Percentiles rank a stretch among this genome's conserved stretches.
These are phyloP conservation scores for Phialophora expanda DNA, from an alignment of 2,329 filamentous ascomycete genomes.

Conservation along the genomic window DNA sequence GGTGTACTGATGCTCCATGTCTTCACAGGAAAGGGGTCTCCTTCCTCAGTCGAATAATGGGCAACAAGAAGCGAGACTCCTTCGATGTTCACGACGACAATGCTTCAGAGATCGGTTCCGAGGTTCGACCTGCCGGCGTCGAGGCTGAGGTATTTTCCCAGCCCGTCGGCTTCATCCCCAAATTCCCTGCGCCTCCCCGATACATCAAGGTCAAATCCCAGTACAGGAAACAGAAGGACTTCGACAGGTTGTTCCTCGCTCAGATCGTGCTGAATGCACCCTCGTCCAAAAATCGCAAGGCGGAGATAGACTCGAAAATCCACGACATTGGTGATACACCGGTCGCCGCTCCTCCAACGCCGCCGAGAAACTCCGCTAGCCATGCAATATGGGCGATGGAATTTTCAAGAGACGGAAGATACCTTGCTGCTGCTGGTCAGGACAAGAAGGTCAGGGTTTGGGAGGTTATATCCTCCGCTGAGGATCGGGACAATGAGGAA, in stretches of 20 bases:
- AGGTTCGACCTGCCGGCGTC: slow-evolving; percentile 76
- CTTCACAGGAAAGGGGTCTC: slow-evolving; percentile 77
- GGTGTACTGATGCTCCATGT: slow-evolving; percentile 20
- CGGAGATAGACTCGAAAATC: slow-evolving; percentile 42
- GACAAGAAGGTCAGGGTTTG: slow-evolving; percentile 86
- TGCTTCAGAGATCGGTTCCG: slow-evolving; percentile 69
- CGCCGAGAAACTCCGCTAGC: slow-evolving; percentile 46
- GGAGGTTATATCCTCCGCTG: slow-evolving; percentile 80
- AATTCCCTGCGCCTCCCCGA: slow-evolving; percentile 83
- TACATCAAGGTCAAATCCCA: slow-evolving; percentile 86
- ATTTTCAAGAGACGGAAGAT: slow-evolving; percentile 90
- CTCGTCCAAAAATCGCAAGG: slow-evolving; percentile 44
- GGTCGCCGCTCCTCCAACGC: slow-evolving; percentile 37
- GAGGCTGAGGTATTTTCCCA: slow-evolving; percentile 83
- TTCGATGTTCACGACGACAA: slow-evolving; percentile 57
- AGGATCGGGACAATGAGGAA: slow-evolving; percentile 77
- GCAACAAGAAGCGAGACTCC: slow-evolving; percentile 72
- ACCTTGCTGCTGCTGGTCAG: slow-evolving; percentile 88
- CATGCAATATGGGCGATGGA: slow-evolving; percentile 89
- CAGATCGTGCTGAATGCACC: slow-evolving; percentile 78
- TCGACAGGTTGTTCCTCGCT: slow-evolving; percentile 86
- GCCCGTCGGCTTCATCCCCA: slow-evolving; percentile 79
- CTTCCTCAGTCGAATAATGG: slow-evolving; percentile 85
- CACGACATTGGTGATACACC: slow-evolving; percentile 37
- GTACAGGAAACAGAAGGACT: slow-evolving; percentile 80